These are phyloP conservation scores for Fusarium sp. DNA, from an alignment of 2,329 filamentous ascomycete genomes.

Conservation along the genomic window DNA sequence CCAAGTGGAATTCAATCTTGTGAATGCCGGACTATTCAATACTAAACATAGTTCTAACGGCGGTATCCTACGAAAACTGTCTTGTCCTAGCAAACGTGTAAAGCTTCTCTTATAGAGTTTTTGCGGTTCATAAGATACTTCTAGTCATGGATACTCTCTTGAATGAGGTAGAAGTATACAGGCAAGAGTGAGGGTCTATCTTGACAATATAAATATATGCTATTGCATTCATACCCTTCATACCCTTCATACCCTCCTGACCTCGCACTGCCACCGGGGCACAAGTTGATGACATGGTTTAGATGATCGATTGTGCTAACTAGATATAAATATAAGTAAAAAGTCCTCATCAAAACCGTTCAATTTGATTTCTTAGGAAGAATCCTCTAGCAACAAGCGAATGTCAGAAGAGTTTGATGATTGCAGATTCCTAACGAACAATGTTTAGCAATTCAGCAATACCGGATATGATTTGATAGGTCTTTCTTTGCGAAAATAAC, in stretches of 20 bases:
- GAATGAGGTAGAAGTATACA: neutral
- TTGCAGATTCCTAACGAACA: neutral
- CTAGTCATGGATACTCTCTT: rapidly evolving
- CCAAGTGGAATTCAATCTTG: neutral
- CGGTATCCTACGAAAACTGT: neutral
- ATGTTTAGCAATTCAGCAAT: neutral
- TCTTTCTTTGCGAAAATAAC: no score
- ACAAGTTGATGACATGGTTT: neutral
- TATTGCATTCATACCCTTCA: neutral
- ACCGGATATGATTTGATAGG: neutral
- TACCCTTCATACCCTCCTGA: neutral
- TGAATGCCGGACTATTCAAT: neutral
- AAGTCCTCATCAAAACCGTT: no score
- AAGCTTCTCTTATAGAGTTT: neutral
- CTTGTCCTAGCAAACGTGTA: no score
- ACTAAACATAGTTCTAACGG: neutral
- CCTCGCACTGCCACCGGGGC: no score
- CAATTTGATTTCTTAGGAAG: neutral
- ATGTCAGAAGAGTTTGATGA: neutral
- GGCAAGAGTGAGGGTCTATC: neutral
- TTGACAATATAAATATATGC: neutral
- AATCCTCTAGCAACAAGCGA: neutral
- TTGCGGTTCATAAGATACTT: no score
- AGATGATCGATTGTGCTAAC: no score
- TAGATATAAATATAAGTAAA: no score